These are phyloP conservation scores for Populus hybrid DNA, from an alignment of 441 rosid genomes.

Conservation along the genomic window DNA sequence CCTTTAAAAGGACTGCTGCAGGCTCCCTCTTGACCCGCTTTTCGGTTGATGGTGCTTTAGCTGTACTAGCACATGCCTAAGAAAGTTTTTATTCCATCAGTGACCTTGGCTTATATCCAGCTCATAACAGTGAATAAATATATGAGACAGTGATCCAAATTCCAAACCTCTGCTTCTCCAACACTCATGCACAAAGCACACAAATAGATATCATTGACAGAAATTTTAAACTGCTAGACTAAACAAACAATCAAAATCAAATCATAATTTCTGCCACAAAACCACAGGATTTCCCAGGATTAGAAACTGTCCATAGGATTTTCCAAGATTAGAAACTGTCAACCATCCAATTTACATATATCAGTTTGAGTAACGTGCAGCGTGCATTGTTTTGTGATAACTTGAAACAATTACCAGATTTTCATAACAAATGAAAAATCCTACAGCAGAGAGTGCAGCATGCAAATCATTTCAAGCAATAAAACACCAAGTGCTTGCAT, in stretches of 20 bases:
- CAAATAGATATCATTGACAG: not conserved
- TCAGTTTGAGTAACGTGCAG: not conserved
- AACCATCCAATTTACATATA: slow-evolving; percentile 14
- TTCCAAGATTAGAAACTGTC: not conserved
- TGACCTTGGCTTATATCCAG: not conserved
- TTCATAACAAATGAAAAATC: not conserved
- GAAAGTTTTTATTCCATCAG: slow-evolving; percentile 12
- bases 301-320: not conserved
- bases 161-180: not conserved
- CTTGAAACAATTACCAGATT: not conserved
- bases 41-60: slow-evolving; percentile 45
- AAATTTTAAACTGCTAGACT: not conserved
- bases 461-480: not conserved
- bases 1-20: slow-evolving; percentile 56
- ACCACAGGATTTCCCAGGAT: not conserved
- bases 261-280: not conserved
- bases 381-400: not conserved
- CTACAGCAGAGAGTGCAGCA: slow-evolving; percentile 1
- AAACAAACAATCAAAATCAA: not conserved
- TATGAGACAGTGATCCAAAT: not conserved
- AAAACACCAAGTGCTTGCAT: not conserved
- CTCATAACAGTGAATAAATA: not conserved
- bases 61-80: slow-evolving; percentile 58
- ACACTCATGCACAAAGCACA: not conserved
- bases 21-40: slow-evolving; percentile 76